phyloP scores from a whole-genome alignment of 495 filamentous ascomycete species.

The Penicillium antarcticum region DNA sequence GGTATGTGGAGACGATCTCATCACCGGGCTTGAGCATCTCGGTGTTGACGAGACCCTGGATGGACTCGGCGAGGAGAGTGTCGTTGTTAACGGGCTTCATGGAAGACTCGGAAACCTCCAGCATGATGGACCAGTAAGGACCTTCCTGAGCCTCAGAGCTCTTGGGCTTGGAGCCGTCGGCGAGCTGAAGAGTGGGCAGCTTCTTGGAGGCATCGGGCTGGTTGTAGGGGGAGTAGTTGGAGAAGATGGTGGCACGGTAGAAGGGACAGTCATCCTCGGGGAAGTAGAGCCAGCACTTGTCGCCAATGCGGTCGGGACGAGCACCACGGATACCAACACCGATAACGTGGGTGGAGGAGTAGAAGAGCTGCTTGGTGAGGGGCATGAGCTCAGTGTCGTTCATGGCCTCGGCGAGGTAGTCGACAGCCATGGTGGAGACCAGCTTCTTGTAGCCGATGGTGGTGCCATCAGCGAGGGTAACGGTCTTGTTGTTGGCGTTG shows the following conservation, averaged over 20 bases:
- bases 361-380: conserved; percentile 90
- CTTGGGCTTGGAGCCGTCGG: conserved; percentile 74
- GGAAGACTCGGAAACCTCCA: conserved; percentile 94
- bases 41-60: conserved; percentile 96
- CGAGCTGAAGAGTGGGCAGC: conserved; percentile 81
- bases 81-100: conserved; percentile 89
- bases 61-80: conserved; percentile 81
- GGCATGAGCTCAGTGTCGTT: conserved; percentile 76
- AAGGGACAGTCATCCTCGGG: conserved; percentile 98
- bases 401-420: conserved; percentile 83
- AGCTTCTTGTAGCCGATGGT: conserved; percentile 91
- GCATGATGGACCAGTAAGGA: conserved; percentile 99
- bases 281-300: conserved; percentile 99
- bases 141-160: conserved; percentile 70
- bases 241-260: conserved; percentile 99
- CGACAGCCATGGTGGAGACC: conserved; percentile 94
- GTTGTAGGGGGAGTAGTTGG: conserved; percentile 99
- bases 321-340: conserved; percentile 90
- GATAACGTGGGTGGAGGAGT: conserved; percentile 95
- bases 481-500: conserved; percentile 77
- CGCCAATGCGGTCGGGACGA: conserved; percentile 93
- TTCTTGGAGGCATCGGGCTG: conserved; percentile 79
- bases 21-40: conserved; percentile 86
- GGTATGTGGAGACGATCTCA: conserved; percentile 98
- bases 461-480: conserved; percentile 79